Conservation (phyloP, 441 rosid species). For the Euphorbia celastroides region DNA sequence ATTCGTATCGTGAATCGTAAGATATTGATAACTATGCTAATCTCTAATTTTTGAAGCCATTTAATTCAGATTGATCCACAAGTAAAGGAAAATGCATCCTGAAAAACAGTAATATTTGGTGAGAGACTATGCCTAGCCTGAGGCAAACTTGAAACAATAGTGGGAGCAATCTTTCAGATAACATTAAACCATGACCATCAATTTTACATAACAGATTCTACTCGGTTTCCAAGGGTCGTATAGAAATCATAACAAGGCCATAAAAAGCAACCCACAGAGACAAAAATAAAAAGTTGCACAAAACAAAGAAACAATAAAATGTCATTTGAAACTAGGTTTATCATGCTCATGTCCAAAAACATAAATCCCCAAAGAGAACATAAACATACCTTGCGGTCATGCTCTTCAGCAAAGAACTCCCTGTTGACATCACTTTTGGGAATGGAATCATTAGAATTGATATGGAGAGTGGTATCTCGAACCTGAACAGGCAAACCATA, state of each 20-base stretch:
- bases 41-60: too few species aligned
- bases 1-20: too few species aligned
- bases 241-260: neutral
- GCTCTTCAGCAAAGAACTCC: constrained; percentile 97
- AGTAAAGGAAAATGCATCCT: too few species aligned
- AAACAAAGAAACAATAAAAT: neutral
- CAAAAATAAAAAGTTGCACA: neutral
- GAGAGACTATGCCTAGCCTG: too few species aligned
- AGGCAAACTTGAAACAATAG: too few species aligned
- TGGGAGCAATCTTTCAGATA: too few species aligned
- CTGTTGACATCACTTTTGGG: constrained; percentile 95
- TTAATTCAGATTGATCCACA: too few species aligned
- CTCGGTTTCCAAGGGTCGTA: neutral
- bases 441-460: constrained; percentile 78
- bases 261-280: neutral
- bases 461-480: constrained; percentile 85
- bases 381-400: constrained; percentile 67
- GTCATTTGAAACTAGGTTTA: neutral
- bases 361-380: neutral
- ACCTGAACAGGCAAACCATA: constrained; percentile 97
- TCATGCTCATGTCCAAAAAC: neutral
- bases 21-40: too few species aligned
- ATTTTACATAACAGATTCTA: neutral
- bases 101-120: too few species aligned
- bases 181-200: neutral